Conservation (phyloP, 352 stramenopile genomes). For the Bremia lactucae region DNA sequence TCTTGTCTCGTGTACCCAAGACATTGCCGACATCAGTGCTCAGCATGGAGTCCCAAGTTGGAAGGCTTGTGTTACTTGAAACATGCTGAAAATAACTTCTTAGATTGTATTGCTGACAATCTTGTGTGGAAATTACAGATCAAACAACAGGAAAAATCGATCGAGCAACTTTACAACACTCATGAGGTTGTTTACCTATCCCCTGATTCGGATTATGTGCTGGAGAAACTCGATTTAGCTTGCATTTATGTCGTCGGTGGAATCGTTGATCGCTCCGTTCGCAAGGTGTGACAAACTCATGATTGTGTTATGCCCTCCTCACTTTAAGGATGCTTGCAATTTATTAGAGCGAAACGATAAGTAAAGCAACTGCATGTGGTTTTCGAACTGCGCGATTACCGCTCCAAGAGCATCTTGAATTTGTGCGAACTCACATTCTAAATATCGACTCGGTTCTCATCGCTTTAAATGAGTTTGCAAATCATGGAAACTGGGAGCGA, state of each 20-base stretch:
- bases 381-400: constrained; percentile 42
- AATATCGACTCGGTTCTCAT: constrained; percentile 77
- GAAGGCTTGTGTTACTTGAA: constrained; percentile 63
- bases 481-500: constrained; percentile 50
- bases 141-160: constrained; percentile 25
- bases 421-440: constrained; percentile 50
- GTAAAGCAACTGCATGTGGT: constrained; percentile 22
- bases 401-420: constrained; percentile 45
- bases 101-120: no score
- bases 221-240: constrained; percentile 34
- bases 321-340: no score
- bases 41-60: constrained; percentile 40
- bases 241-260: constrained; percentile 71
- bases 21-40: constrained; percentile 21
- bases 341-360: constrained; percentile 31
- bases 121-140: no score
- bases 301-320: no score
- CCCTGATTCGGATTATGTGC: constrained; percentile 63
- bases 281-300: no score
- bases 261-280: constrained; percentile 79
- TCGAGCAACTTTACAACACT: constrained; percentile 42
- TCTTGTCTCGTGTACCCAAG: constrained; percentile 34
- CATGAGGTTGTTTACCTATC: constrained; percentile 70
- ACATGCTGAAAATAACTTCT: no score
- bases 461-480: constrained; percentile 56